Evolutionary conservation across 139 green algal species (phyloP), one percentile per base, ranked within the genome.

Genomic region (Picochlorum sp.): DNA sequence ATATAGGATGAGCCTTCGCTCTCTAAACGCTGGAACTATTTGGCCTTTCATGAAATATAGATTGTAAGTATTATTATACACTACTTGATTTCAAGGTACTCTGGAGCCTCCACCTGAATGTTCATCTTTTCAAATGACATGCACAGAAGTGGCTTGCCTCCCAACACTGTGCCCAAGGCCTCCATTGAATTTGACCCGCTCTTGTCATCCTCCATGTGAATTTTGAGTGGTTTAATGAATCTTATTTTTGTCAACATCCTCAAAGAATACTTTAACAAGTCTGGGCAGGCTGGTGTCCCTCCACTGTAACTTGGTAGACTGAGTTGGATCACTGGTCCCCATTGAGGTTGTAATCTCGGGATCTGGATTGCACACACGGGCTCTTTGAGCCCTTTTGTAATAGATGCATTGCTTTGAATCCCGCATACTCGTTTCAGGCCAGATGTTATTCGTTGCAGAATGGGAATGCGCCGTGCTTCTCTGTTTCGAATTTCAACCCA

Each of bases 81-180:
- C 34, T 41, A 41, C 34, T 41, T 41, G 8, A 41, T 41, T 13
- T 52, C 47, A 52, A 52, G 47, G 18, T 23, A 24, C 71, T 69
- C 21, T 3, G 73, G 73, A 24, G 63, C 34, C 41, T 78, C 49
- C 41, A 76, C 69, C 32, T 41, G 18, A 77, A 94, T 86, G 61
- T 80, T 64, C 87, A 95, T 92, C 66, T 89, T 30, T 21, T 86
- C 79, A 64, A 95, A 95, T 8, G 75, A 66, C n/a, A 95, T 61
- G 24, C 76, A 71, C 16, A 94, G 11, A 58, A 95, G 66, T 14
- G 87, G 85, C 45, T 69, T 61, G 2, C 88, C 88, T 2, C 74
- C 44, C 45, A 95, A 71, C 54, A 95, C 68, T 26, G 51, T 41
- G 7, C 65, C 65, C 69, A 95, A 49, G n/a, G 73, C 66, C 65